These are phyloP conservation scores for Allium cepa DNA, from an alignment of 106 monocot genomes.

Conservation along the genomic window DNA sequence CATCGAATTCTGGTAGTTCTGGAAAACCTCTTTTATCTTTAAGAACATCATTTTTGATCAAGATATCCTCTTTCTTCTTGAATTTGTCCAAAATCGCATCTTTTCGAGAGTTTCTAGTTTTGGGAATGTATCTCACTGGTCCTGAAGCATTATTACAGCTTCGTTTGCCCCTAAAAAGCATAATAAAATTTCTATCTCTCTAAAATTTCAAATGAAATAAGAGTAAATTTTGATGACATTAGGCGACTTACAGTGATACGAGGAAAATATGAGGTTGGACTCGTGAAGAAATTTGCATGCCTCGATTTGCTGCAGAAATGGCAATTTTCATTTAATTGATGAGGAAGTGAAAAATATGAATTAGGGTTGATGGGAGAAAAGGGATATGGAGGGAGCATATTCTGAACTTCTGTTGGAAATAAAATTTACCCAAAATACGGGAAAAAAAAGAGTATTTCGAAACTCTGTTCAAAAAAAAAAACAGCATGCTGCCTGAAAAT, in stretches of 20 bases:
- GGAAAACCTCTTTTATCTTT: not conserved
- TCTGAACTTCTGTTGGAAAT: no score
- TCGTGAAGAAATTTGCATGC: slow-evolving; percentile 3
- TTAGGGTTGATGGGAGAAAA: not conserved
- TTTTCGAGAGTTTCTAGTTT: not conserved
- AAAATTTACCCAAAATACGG: no score
- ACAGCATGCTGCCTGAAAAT: no score
- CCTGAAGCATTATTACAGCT: not conserved
- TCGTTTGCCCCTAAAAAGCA: not conserved
- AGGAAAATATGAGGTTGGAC: slow-evolving; percentile 1
- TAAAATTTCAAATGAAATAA: not conserved
- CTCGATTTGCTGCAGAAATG: slow-evolving; percentile 2
- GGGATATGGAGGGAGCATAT: no score
- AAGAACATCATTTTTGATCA: not conserved
- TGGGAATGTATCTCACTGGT: slow-evolving; percentile 1
- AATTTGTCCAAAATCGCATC: not conserved
- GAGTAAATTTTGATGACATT: not conserved
- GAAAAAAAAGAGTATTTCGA: no score
- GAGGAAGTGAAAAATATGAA: not conserved
- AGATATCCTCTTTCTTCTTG: slow-evolving; percentile 5
- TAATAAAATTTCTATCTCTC: not conserved
- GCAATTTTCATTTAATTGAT: not conserved
- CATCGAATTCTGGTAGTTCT: not conserved
- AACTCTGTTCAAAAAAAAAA: no score
- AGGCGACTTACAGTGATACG: slow-evolving; percentile 1